Conservation (phyloP, 345 rosid genomes). For the Microthlaspi erraticum region DNA sequence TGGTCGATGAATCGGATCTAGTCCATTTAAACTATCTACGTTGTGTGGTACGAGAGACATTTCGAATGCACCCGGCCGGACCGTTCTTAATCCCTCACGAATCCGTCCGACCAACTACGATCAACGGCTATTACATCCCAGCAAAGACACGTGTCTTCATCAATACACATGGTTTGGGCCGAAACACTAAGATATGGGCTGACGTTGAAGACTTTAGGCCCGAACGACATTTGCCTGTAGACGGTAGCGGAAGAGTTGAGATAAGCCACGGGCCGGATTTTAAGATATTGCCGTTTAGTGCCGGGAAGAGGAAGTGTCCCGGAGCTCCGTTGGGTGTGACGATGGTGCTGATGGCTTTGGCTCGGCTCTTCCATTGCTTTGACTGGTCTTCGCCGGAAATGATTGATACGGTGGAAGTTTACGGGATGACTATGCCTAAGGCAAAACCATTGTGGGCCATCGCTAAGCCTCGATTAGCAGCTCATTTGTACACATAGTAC, state of each 20-base stretch:
- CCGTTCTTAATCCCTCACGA: constrained; percentile 94
- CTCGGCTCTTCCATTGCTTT: constrained; percentile 83
- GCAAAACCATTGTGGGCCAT: constrained; percentile 67
- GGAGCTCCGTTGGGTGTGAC: constrained; percentile 93
- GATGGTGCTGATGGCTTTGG: constrained; percentile 82
- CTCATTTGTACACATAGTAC: constrained; percentile 53
- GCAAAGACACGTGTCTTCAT: constrained; percentile 88
- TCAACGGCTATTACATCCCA: constrained; percentile 77
- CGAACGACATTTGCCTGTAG: constrained; percentile 71
- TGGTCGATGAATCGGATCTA: constrained; percentile 76
- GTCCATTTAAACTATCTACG: constrained; percentile 74
- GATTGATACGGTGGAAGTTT: constrained; percentile 69
- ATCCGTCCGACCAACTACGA: constrained; percentile 65
- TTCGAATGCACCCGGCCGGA: constrained; percentile 96
- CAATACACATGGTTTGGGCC: constrained; percentile 88
- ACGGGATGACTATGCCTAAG: constrained; percentile 98
- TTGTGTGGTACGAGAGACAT: constrained; percentile 91
- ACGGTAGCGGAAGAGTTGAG: constrained; percentile 70
- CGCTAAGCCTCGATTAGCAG: constrained; percentile 66
- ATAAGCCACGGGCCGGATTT: constrained; percentile 92
- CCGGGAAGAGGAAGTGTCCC: constrained; percentile 89
- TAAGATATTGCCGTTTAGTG: constrained; percentile 86
- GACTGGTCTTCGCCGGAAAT: constrained; percentile 71
- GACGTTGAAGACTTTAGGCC: constrained; percentile 78
- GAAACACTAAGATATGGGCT: constrained; percentile 71